Conservation (phyloP, 2,329 filamentous ascomycete genomes). For the Colletotrichum neosansevieriae region DNA sequence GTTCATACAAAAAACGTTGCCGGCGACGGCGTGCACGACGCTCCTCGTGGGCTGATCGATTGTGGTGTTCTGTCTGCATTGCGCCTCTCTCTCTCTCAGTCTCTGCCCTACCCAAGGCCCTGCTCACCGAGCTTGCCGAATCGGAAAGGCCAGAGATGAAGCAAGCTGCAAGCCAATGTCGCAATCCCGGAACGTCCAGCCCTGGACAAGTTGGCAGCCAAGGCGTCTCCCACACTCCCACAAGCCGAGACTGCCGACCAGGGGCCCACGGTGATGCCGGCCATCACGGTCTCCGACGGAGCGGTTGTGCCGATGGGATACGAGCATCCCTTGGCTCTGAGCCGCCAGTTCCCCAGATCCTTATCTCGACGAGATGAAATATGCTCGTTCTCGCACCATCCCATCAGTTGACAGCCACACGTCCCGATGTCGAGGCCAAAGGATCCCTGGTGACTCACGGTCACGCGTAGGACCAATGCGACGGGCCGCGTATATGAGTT, state of each 20-base stretch:
- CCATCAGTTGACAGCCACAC: neutral
- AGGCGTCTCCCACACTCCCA: slow-evolving; percentile 20
- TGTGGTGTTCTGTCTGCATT: neutral
- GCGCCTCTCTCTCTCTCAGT: neutral
- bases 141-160: neutral
- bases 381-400: slow-evolving; percentile 7
- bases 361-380: slow-evolving; percentile 7
- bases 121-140: neutral
- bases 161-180: too few relatives aligned
- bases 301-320: slow-evolving; percentile 27
- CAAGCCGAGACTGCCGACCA: slow-evolving; percentile 33
- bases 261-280: slow-evolving; percentile 27
- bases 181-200: slow-evolving; percentile 11
- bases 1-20: neutral
- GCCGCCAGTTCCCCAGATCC: slow-evolving; percentile 30
- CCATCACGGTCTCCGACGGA: slow-evolving; percentile 20
- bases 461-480: neutral
- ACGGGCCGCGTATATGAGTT: slow-evolving; percentile 19
- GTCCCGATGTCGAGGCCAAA: neutral
- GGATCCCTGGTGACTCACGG: neutral
- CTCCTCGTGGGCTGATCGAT: neutral
- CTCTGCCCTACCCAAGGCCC: neutral
- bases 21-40: neutral
- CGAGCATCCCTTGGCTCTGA: slow-evolving; percentile 31
- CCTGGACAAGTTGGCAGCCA: slow-evolving; percentile 16